Base-by-base conservation (phyloP, 108 stramenopile species). In the Cyclotella cryptica region DNA sequence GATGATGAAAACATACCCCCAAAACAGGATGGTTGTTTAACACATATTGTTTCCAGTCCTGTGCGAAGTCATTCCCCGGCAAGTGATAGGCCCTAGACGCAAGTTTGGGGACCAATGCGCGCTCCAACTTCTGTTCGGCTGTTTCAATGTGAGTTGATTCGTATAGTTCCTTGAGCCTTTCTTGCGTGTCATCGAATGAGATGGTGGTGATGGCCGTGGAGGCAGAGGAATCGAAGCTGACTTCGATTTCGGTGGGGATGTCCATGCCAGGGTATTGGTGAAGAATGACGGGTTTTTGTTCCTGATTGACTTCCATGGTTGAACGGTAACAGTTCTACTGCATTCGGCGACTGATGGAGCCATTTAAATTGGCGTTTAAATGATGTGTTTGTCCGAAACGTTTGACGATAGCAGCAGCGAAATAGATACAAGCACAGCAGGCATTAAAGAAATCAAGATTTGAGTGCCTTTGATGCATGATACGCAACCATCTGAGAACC, bases 21-120 rank as follows among this genome's bases (percentile, higher is more conserved):
- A 81, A 46, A 7, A 81, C 29, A 3, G 75, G 63, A 54, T 81
- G 80, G 42, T 76, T 76, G 22, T 81, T 81, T 13, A 70, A 53
- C 26, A 81, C 15, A 54, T 70, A 81, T 30, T 75, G 74, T 19
- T 70, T 18, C 59, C 51, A 66, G 55, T 81, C 80, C 6, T 45
- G 69, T 6, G 57, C 29, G 0, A 52, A 41, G 42, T 41, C 22
- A 59, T 81, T 64, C 11, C 61, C 69, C 15, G 80, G 80, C n/a
- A 81, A 45, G 39, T 76, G 75, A 29, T 76, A 81, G 2, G 77
- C 27, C 13, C 77, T 41, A 12, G 46, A 40, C 3, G 77, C 77
- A 10, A 78, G 53, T 43, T 54, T 68, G 3, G 65, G 76, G 17
- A 78, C 59, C 10, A 83, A 21, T 8, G 35, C 3, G 0, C 60